Conservation (phyloP, 305 asterid genomes). For the Solanum hybrid region DNA sequence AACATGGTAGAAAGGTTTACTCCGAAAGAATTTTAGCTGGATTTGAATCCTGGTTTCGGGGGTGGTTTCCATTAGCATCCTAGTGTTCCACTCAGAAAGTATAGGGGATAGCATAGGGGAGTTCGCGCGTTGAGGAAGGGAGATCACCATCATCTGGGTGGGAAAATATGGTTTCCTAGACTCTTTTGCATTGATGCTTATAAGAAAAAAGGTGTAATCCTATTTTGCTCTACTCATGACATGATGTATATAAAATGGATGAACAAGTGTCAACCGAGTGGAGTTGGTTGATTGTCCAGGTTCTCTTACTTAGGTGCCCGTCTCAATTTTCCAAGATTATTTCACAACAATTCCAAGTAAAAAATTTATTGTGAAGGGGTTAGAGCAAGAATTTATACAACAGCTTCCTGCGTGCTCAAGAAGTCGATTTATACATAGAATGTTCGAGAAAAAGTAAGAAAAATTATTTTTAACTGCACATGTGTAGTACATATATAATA, state of each 20-base stretch:
- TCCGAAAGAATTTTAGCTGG: background rate
- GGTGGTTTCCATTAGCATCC: background rate
- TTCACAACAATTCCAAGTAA: constrained; percentile 43
- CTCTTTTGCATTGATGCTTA: constrained; percentile 34
- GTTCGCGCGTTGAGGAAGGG: constrained; percentile 39
- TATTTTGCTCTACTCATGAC: constrained; percentile 58
- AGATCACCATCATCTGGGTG: constrained; percentile 58
- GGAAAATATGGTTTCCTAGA: constrained; percentile 48
- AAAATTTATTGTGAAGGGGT: constrained; percentile 53
- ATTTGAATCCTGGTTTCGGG: background rate
- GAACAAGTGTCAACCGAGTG: constrained; percentile 16
- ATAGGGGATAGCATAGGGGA: constrained; percentile 49
- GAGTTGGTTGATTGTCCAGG: constrained; percentile 44
- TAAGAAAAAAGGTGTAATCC: constrained; percentile 46
- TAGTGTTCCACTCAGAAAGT: background rate
- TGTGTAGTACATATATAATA: too few relatives aligned
- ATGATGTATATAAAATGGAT: constrained; percentile 14
- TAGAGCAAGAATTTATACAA: constrained; percentile 34
- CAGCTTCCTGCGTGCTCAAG: constrained; percentile 7
- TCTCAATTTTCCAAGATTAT: constrained; percentile 28
- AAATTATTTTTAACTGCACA: too few relatives aligned
- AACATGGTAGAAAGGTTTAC: background rate
- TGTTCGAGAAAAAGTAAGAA: too few relatives aligned
- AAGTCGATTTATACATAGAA: too few relatives aligned
- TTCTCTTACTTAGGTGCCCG: constrained; percentile 42